phyloP scores from a whole-genome alignment of 2,329 filamentous ascomycete genomes.

The Neoscytalidium dimidiatum region DNA sequence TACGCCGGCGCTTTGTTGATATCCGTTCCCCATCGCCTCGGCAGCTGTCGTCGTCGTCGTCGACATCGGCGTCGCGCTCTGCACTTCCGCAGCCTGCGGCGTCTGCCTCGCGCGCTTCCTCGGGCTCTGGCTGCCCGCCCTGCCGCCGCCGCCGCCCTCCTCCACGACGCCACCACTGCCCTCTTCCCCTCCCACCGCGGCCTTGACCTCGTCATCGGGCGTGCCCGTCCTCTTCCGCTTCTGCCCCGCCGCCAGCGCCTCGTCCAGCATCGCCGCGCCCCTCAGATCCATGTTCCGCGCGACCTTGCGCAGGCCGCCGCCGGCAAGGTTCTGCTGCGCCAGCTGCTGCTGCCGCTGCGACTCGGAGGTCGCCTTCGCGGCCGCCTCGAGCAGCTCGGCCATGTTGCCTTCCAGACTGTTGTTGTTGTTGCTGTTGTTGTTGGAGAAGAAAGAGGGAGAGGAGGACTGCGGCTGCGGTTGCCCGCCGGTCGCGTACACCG shows the following conservation, averaged over 20 bases:
- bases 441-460: too few relatives aligned
- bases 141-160: not conserved
- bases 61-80: not conserved
- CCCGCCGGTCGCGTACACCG: not conserved
- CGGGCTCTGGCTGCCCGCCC: constrained; percentile 19
- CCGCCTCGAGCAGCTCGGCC: constrained; percentile 39
- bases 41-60: constrained; percentile 12
- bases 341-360: constrained; percentile 10
- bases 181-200: too few relatives aligned
- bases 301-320: constrained; percentile 2
- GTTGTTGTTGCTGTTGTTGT: not conserved
- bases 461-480: not conserved
- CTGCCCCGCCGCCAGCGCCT: not conserved
- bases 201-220: not conserved
- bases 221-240: constrained; percentile 14
- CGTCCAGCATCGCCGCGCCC: constrained; percentile 12
- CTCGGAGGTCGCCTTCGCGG: constrained; percentile 36
- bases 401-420: constrained; percentile 23
- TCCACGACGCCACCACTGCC: not conserved
- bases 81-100: constrained; percentile 5
- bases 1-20: too few relatives aligned
- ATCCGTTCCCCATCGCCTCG: not conserved
- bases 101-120: constrained; percentile 24
- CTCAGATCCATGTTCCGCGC: constrained; percentile 9
- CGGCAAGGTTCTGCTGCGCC: not conserved